phyloP scores from a whole-genome alignment of 2,329 filamentous ascomycete genomes.

The Esteya vermicola region DNA sequence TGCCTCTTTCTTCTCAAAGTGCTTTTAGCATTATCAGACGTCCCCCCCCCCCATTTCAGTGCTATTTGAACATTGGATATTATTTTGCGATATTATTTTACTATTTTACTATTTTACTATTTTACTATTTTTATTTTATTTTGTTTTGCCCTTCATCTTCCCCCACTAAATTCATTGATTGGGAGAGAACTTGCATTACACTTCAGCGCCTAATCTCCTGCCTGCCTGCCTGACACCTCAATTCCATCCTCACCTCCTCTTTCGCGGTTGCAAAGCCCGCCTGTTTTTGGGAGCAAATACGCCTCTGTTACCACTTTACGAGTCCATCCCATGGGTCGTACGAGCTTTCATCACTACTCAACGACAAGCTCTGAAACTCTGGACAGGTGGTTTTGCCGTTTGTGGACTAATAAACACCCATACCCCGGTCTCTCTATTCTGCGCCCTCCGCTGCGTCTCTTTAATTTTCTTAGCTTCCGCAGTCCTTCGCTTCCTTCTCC shows the following conservation, averaged over 20 bases:
- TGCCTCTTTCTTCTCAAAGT: no score
- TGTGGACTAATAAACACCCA: conserved; percentile 3
- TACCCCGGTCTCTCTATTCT: background rate
- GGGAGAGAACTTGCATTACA: background rate
- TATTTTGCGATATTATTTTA: no score
- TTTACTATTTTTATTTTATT: no score
- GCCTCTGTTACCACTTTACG: no score
- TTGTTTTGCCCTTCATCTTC: no score
- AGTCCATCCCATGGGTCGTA: background rate
- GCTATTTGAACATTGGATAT: no score
- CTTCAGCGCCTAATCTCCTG: background rate
- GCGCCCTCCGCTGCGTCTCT: background rate
- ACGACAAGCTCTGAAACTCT: background rate
- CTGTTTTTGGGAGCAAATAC: no score
- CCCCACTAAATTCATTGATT: no score
- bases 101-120: no score
- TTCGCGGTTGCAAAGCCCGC: no score
- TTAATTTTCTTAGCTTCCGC: background rate
- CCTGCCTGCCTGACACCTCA: background rate
- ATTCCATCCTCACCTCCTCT: background rate
- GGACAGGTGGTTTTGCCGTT: conserved; percentile 1
- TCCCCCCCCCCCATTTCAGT: no score
- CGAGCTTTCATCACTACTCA: background rate
- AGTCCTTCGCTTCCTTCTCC: background rate
- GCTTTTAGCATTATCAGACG: no score